These are phyloP conservation scores for Pilaira anomala DNA, from an alignment of 192 early-diverging fungal species.

Conservation along the genomic window DNA sequence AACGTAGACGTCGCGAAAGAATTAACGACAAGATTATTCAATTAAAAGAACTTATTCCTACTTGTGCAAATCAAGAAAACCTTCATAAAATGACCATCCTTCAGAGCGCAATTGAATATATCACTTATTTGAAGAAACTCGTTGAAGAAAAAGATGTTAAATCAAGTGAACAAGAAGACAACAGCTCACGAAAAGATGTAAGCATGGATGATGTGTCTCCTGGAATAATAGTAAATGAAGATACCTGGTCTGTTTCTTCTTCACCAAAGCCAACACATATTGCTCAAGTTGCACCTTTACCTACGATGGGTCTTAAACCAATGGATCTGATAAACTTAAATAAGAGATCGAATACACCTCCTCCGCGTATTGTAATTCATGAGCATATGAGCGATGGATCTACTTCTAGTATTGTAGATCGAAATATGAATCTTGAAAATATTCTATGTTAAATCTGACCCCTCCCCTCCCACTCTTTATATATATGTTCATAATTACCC, in stretches of 20 bases:
- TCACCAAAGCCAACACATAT: background rate
- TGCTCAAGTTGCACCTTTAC: background rate
- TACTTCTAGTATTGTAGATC: background rate
- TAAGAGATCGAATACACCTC: background rate
- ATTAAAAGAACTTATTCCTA: conserved; percentile 70
- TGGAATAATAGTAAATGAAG: background rate
- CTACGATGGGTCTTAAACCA: conserved; percentile 16
- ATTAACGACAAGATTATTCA: conserved; percentile 82
- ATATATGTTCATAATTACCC: background rate
- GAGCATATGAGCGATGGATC: background rate
- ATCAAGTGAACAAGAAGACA: background rate
- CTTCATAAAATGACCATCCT: conserved; percentile 72
- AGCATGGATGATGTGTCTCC: no score
- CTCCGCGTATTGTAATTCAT: conserved; percentile 1
- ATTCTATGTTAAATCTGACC: conserved; percentile 1
- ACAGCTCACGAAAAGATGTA: no score
- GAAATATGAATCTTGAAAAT: conserved; percentile 19
- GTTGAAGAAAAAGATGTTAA: conserved; percentile 24
- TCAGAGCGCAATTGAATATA: conserved; percentile 73
- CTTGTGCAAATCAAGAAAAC: conserved; percentile 60
- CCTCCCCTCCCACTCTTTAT: background rate
- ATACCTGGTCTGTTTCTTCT: background rate
- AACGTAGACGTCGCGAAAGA: conserved; percentile 77
- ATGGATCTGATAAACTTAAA: conserved; percentile 9
- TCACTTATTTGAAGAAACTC: conserved; percentile 49